Evolutionary conservation across 495 filamentous ascomycete species (phyloP), one percentile per base, ranked within the genome.

Genomic region (Aspergillus mulundensis): DNA sequence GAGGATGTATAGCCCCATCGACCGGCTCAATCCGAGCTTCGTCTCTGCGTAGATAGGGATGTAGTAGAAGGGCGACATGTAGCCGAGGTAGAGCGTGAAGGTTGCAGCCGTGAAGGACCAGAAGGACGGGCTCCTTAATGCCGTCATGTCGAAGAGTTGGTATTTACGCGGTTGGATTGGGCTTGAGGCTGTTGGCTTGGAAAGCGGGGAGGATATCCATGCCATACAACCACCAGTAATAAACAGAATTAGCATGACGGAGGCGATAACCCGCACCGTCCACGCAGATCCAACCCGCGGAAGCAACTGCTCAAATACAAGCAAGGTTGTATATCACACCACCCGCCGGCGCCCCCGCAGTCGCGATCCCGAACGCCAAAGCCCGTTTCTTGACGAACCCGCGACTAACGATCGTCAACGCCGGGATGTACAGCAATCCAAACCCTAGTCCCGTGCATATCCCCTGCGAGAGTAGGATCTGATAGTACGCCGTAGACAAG

Each of bases 61-160:
- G 58, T 85, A 89, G 64, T 82, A 87, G 70, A 86, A 85, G 0
- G 82, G 73, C 60, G 81, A 75, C 64, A 84, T 86, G 32, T 87
- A 76, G 10, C 83, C 84, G 55, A 86, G 71, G 71, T 85, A 82
- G 11, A 69, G 68, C 49, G 80, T 57, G 61, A 78, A 77, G 38
- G 65, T 54, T 1, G 58, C 68, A 10, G 65, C 16, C 46, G 47
- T 61, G 55, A 72, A 75, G 19, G 66, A 54, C 41, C 55, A 56
- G 50, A 63, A 75, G 0, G 66, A 57, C 2, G 54, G 52, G 49
- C 75, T 70, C n/a, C 56, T 64, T 30, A 75, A 64, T 0, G 66
- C 66, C 0, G 51, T 48, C 1, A 30, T 25, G 41, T 68, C 66
- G 43, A 66, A 47, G 23, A 66, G 53, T 10, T 44, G 55, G 12